Evolutionary conservation across 345 rosid genomes (phyloP).

Genomic region (Boechera divaricarpa): DNA sequence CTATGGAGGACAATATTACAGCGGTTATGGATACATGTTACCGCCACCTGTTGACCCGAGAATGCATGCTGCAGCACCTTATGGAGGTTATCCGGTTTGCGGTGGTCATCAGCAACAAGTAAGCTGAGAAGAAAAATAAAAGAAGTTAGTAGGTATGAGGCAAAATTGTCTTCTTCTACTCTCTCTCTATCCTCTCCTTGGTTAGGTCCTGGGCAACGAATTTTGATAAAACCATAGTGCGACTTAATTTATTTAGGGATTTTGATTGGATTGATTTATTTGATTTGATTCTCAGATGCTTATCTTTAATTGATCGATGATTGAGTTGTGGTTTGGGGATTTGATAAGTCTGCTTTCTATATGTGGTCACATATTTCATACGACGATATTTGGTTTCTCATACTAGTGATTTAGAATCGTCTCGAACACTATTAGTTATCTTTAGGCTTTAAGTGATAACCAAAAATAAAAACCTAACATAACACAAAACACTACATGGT

Average conservation of each 20-base stretch:
- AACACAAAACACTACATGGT: not conserved
- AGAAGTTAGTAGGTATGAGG: slow-evolving; percentile 28
- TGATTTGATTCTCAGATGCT: slow-evolving; percentile 5
- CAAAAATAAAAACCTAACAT: not conserved
- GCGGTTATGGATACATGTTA: slow-evolving; percentile 78
- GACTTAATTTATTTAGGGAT: slow-evolving; percentile 29
- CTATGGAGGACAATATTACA: slow-evolving; percentile 77
- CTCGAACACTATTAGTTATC: not conserved
- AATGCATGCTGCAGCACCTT: slow-evolving; percentile 70
- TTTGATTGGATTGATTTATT: slow-evolving; percentile 40
- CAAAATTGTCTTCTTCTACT: slow-evolving; percentile 21
- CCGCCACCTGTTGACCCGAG: slow-evolving; percentile 68
- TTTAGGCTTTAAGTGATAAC: not conserved
- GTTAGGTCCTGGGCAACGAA: slow-evolving; percentile 17
- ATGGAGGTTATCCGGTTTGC: slow-evolving; percentile 76
- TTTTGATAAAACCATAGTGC: slow-evolving; percentile 38
- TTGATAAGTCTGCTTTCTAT: not conserved
- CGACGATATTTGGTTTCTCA: not conserved
- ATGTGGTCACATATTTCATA: not conserved
- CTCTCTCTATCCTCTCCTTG: slow-evolving; percentile 5
- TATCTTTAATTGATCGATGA: not conserved
- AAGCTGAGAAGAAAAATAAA: slow-evolving; percentile 56
- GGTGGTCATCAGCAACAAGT: slow-evolving; percentile 89
- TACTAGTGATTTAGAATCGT: not conserved
- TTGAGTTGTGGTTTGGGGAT: slow-evolving; percentile 3